Evolutionary conservation across 2,329 filamentous ascomycete genomes (phyloP).

Genomic region (Gnomoniopsis smithogilvyi): DNA sequence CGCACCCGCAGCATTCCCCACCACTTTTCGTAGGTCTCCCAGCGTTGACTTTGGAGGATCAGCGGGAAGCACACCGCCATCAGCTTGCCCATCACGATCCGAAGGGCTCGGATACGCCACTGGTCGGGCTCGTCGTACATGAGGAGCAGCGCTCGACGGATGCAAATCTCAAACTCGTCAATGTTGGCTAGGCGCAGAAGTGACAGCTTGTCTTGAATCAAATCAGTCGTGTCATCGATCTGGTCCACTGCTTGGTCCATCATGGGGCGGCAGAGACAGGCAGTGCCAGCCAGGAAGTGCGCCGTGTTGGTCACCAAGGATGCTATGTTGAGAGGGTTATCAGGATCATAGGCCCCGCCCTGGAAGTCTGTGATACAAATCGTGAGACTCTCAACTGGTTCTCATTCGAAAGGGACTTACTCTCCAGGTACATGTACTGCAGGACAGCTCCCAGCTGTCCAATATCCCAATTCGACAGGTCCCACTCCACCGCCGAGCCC

Average conservation of each 20-base stretch:
- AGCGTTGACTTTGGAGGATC: slow-evolving; percentile 22
- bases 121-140: slow-evolving; percentile 24
- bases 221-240: slow-evolving; percentile 50
- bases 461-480: slow-evolving; percentile 17
- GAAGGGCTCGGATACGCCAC: slow-evolving; percentile 20
- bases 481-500: slow-evolving; percentile 1
- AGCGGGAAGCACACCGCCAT: slow-evolving; percentile 22
- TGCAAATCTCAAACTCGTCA: slow-evolving; percentile 19
- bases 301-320: slow-evolving; percentile 22
- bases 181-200: slow-evolving; percentile 16
- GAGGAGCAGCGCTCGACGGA: slow-evolving; percentile 22
- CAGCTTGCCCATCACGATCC: slow-evolving; percentile 24
- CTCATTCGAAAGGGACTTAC: slow-evolving; percentile 11
- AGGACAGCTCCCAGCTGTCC: slow-evolving; percentile 22
- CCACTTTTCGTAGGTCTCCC: neutral
- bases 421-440: slow-evolving; percentile 26
- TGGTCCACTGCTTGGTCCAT: slow-evolving; percentile 43
- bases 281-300: slow-evolving; percentile 25
- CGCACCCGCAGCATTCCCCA: slow-evolving; percentile 7
- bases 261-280: slow-evolving; percentile 22
- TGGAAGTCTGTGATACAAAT: slow-evolving; percentile 18
- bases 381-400: neutral
- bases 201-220: slow-evolving; percentile 35
- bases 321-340: slow-evolving; percentile 18
- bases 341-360: slow-evolving; percentile 10